These are phyloP conservation scores for Rhodotorula sp. DNA, from an alignment of 1,284 basidiomycete genomes.

Conservation along the genomic window DNA sequence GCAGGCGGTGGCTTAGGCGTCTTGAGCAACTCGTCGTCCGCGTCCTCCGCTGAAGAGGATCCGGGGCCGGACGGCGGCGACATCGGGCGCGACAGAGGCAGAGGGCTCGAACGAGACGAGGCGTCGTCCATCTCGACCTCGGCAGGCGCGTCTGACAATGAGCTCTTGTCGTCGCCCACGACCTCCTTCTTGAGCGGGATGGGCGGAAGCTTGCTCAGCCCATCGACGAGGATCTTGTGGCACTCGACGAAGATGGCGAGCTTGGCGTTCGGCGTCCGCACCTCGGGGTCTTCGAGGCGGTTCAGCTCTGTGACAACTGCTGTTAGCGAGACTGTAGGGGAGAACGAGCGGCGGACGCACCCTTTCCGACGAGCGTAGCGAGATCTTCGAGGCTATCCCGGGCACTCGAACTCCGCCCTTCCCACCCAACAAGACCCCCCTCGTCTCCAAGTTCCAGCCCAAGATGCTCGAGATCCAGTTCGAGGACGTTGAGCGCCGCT, in stretches of 20 bases:
- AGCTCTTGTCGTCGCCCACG: constrained; percentile 4
- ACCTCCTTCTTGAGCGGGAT: constrained; percentile 45
- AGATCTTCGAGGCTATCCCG: constrained; percentile 62
- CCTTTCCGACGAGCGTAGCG: constrained; percentile 69
- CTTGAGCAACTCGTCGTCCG: constrained; percentile 21
- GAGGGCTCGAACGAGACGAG: constrained; percentile 15
- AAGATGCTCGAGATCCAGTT: constrained; percentile 78
- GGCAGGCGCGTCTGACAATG: not conserved
- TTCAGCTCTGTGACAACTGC: constrained; percentile 58
- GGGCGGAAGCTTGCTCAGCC: constrained; percentile 42
- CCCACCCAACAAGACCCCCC: constrained; percentile 35
- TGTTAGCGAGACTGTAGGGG: constrained; percentile 14
- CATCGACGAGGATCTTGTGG: constrained; percentile 78
- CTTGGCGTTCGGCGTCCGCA: constrained; percentile 72
- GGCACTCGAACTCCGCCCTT: constrained; percentile 52
- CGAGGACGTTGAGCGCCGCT: constrained; percentile 83
- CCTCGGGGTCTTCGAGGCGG: constrained; percentile 57
- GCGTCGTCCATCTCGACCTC: constrained; percentile 45
- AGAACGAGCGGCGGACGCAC: constrained; percentile 52
- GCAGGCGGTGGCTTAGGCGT: constrained; percentile 9
- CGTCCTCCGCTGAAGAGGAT: not conserved
- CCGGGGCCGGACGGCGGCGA: constrained; percentile 3
- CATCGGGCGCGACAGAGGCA: constrained; percentile 17
- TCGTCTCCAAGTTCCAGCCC: constrained; percentile 65
- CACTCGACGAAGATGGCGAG: constrained; percentile 72